Evolutionary conservation across 352 stramenopile species (phyloP), one percentile per base, ranked within the genome.

Genomic region (Phytophthora tentaculata): DNA sequence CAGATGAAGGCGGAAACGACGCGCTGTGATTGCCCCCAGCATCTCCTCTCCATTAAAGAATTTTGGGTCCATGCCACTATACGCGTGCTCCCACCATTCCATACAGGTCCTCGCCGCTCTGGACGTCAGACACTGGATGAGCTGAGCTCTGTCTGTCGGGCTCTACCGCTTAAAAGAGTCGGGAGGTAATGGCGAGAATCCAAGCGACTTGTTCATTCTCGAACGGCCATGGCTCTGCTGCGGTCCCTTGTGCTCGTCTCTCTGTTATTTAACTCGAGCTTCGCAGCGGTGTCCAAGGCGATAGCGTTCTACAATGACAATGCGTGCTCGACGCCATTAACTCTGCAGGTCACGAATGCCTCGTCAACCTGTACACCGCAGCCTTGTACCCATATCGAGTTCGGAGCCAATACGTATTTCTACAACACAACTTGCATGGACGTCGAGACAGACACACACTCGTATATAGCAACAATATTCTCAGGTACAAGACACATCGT

Each of bases 221-320:
- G 39, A 73, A 76, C 55, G 50, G 23, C 51, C 69, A 73, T 77
- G 69, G 17, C 44, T 9, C 50, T 58, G 65, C 41, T 56, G 50
- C 49, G 26, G 52, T 47, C 45, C 39, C n/a, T 68, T 28, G 53
- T 61, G 52, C 7, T 69, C 5, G 16, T 51, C 12, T 44, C n/a
- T 55, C 29, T 65, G 35, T 23, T 71, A 3, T 61, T 43, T 44
- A 41, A 20, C 23, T 35, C 35, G 12, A 39, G 9, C 32, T 53
- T 47, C 26, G 52, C 57, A 48, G 23, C 26, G n/a, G 29, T 28
- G 24, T 58, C 39, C 8, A 79, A 70, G 32, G 63, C 51, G 9
- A 41, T 71, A 5, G 58, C 62, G 0, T 44, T 76, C 8, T 71
- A 69, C 56, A 29, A 51, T 7, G 71, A 76, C 43, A 66, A 22